Evolutionary conservation across 2,329 filamentous ascomycete genomes (phyloP), one percentile per base, ranked within the genome.

Genomic region (Ophiostoma piceae): DNA sequence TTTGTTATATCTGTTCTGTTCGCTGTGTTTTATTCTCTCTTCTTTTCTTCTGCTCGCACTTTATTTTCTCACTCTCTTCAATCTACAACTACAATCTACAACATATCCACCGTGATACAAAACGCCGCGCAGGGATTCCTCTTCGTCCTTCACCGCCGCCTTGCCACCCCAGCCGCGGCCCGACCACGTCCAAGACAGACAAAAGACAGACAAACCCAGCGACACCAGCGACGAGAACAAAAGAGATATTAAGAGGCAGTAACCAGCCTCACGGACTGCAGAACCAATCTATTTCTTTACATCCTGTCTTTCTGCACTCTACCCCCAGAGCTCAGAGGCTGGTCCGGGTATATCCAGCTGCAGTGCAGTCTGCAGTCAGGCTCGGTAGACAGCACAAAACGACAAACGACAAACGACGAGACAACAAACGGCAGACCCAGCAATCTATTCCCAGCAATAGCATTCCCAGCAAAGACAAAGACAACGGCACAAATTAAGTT

Each of bases 101-200:
- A 26, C 51, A 26, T n/a, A 57, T 57, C n/a, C 9, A 12, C 3
- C 11, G 57, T 62, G 14, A 32, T 62, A 62, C 57, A 62, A 26
- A 62, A 26, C 57, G 60, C 60, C 32, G 60, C 60, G 60, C 60
- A 64, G 60, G 60, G 60, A 64, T 64, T 64, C 60, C 29, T 32
- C 29, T 37, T 65, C 62, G 29, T 22, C 62, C 32, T 65, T 22
- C 62, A 65, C 62, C 62, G 62, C 62, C 62, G 62, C 32, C 62
- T 39, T 39, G 62, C 32, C 32, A 37, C 62, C 62, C 62, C 35
- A 47, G 43, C 43, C 43, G 43, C 43, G 16, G 19, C 43, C 43
- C 43, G 19, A 47, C 43, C 43, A 47, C 14, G 43, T 11, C 11
- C 39, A 41, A 41, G 39, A 41, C 39, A 41, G 12, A 35, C 35